Conservation (phyloP, 192 early-diverging fungal genomes). For the Haplosporangium gracile region DNA sequence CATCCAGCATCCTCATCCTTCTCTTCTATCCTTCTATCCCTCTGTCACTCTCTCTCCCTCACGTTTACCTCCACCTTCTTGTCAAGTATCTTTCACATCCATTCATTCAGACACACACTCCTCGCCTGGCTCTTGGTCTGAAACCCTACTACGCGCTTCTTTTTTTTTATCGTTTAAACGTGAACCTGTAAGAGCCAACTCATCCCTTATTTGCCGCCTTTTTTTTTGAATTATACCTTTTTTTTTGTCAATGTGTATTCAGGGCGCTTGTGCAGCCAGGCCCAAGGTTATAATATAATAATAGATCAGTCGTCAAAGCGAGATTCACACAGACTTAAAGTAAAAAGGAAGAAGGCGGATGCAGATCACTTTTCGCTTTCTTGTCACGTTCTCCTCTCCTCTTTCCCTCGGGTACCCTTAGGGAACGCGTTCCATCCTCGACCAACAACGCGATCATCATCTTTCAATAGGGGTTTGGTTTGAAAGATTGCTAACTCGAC, state of each 20-base stretch:
- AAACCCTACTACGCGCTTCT: not conserved
- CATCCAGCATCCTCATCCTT: too few relatives aligned
- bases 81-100: too few relatives aligned
- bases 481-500: not conserved
- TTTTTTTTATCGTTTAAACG: constrained; percentile 8
- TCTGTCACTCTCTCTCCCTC: too few relatives aligned
- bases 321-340: not conserved
- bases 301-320: not conserved
- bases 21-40: too few relatives aligned
- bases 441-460: not conserved
- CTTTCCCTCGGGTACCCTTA: not conserved
- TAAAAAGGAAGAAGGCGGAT: not conserved
- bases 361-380: not conserved
- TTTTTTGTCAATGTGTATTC: not conserved
- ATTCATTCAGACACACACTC: not conserved
- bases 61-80: too few relatives aligned
- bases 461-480: not conserved
- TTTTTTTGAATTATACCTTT: not conserved
- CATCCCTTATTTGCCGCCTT: constrained; percentile 8
- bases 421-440: not conserved
- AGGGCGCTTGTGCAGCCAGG: not conserved
- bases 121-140: not conserved
- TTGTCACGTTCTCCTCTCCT: not conserved
- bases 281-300: not conserved
- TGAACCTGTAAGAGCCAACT: not conserved